Percentiles rank a stretch among this genome's conserved stretches.
Conservation (phyloP, 441 rosid genomes). For the Euphorbia neoarborescens region DNA sequence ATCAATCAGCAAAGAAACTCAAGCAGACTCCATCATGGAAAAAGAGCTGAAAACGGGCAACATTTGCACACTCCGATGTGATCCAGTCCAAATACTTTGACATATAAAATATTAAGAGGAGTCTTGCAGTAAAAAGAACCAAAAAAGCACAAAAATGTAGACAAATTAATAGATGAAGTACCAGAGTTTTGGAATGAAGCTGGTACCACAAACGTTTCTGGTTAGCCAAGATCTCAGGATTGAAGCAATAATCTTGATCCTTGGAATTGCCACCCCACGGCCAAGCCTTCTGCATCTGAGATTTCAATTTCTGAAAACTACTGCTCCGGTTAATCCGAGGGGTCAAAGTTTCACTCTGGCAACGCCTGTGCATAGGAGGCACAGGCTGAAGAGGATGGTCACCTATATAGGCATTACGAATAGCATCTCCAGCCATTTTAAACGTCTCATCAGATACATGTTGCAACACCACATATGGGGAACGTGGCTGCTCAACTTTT, state of each 20-base stretch:
- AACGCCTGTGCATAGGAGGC: slow-evolving; percentile 49
- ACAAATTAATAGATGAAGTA: slow-evolving; percentile 25
- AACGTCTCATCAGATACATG: slow-evolving; percentile 37
- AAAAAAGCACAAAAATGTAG: neutral
- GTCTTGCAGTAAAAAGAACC: neutral
- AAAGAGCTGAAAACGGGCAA: neutral
- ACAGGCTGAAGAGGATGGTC: slow-evolving; percentile 30
- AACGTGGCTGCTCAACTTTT: slow-evolving; percentile 30
- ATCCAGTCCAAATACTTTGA: neutral
- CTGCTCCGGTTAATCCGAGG: slow-evolving; percentile 36
- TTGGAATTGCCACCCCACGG: slow-evolving; percentile 52
- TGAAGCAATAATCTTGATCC: slow-evolving; percentile 52
- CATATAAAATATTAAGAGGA: neutral
- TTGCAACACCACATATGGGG: slow-evolving; percentile 32
- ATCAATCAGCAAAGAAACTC: neutral
- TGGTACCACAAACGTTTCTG: slow-evolving; percentile 98
- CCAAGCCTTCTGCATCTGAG: slow-evolving; percentile 82
- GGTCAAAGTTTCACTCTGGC: slow-evolving; percentile 52
- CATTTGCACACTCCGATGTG: neutral
- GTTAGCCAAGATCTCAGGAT: slow-evolving; percentile 90
- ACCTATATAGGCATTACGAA: slow-evolving; percentile 32
- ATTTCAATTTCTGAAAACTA: slow-evolving; percentile 60
- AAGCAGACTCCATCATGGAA: neutral
- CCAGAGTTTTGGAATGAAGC: slow-evolving; percentile 76
- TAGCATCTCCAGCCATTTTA: slow-evolving; percentile 49